Conservation (phyloP, 495 filamentous ascomycete genomes). For the Xylaria grammica region DNA sequence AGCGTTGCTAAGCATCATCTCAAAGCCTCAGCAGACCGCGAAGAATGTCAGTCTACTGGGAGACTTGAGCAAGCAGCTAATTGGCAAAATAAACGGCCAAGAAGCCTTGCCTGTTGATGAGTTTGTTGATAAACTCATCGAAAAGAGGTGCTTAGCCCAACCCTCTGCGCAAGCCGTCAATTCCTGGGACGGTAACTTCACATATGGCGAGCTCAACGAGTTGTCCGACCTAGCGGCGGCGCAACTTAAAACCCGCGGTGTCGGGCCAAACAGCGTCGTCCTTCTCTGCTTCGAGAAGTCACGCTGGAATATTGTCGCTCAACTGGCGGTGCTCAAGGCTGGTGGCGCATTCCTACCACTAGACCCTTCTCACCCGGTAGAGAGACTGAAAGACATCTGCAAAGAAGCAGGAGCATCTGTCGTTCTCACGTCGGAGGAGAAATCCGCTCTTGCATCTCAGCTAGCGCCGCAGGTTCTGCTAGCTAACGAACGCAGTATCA, state of each 20-base stretch:
- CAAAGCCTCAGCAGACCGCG: not conserved
- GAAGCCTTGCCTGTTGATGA: conserved; percentile 21
- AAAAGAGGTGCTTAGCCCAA: conserved; percentile 20
- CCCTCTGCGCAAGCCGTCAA: conserved; percentile 31
- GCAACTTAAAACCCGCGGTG: conserved; percentile 49
- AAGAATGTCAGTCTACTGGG: not conserved
- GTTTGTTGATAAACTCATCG: conserved; percentile 37
- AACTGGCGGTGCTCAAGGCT: conserved; percentile 62
- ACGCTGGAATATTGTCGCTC: conserved; percentile 57
- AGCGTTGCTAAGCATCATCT: not conserved
- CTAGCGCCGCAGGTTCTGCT: not conserved
- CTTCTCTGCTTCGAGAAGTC: conserved; percentile 65
- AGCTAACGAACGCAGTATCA: not conserved
- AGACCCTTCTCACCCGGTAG: conserved; percentile 59
- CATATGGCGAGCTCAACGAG: conserved; percentile 53
- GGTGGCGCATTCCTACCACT: conserved; percentile 64
- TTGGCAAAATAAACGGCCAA: not conserved
- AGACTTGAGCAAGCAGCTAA: not conserved
- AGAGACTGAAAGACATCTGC: conserved; percentile 41
- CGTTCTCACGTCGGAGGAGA: not conserved
- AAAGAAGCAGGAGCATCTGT: not conserved
- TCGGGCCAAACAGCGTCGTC: conserved; percentile 56
- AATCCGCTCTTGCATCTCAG: not conserved
- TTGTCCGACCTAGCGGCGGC: conserved; percentile 42
- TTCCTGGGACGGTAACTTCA: conserved; percentile 60